These are phyloP conservation scores for Penstemon newberryi DNA, from an alignment of 257 asterid species.

Conservation along the genomic window DNA sequence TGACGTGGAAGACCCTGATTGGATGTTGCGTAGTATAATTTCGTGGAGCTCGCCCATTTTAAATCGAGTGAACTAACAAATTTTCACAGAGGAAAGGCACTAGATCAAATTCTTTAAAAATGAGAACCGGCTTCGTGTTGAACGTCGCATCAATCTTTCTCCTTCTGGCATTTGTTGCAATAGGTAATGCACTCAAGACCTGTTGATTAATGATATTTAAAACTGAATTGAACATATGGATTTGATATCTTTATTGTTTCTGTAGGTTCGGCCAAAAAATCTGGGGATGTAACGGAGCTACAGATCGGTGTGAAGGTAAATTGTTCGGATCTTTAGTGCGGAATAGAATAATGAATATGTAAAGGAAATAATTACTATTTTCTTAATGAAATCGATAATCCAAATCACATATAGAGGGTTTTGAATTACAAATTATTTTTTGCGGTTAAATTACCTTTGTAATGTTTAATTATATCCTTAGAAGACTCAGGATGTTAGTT, in stretches of 20 bases:
- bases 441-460: background rate
- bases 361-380: background rate
- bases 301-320: constrained; percentile 96
- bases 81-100: background rate
- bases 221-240: constrained; percentile 17
- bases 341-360: background rate
- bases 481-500: constrained; percentile 5
- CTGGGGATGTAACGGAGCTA: constrained; percentile 84
- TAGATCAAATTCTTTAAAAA: constrained; percentile 24
- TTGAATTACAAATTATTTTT: background rate
- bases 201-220: background rate
- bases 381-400: background rate
- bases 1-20: constrained; percentile 50
- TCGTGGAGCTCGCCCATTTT: constrained; percentile 43
- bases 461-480: background rate
- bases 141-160: constrained; percentile 39
- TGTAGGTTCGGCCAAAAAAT: constrained; percentile 70
- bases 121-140: constrained; percentile 40
- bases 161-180: constrained; percentile 38
- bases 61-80: constrained; percentile 14
- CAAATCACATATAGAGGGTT: background rate
- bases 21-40: constrained; percentile 30
- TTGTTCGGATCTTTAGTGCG: background rate
- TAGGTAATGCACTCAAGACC: constrained; percentile 41
- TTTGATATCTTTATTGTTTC: constrained; percentile 3